These are phyloP conservation scores for Kodamaea sp. DNA, from an alignment of 1,139 yeast species.

Conservation along the genomic window DNA sequence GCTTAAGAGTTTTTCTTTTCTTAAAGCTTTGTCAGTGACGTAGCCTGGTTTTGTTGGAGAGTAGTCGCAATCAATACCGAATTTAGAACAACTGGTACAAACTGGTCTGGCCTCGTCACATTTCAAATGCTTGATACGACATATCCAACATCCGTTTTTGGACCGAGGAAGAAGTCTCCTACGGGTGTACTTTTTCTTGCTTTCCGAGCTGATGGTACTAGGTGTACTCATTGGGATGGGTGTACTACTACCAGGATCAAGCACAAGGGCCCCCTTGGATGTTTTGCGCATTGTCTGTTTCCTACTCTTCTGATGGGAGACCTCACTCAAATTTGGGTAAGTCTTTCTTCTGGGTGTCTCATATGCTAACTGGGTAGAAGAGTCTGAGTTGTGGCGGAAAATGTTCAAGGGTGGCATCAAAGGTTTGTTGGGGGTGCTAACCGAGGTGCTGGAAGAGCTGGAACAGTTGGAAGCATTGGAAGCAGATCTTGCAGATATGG, in stretches of 20 bases:
- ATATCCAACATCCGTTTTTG: conserved; percentile 51
- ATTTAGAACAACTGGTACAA: conserved; percentile 41
- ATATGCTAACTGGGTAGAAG: conserved; percentile 17
- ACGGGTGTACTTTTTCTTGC: conserved; percentile 40
- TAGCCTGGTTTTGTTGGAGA: conserved; percentile 43
- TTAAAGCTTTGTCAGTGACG: conserved; percentile 39
- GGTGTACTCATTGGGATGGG: conserved; percentile 1
- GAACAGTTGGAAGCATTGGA: conserved; percentile 17
- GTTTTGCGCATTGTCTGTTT: conserved; percentile 9
- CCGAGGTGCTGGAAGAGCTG: conserved; percentile 10
- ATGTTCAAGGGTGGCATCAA: conserved; percentile 26
- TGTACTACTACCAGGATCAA: conserved; percentile 4
- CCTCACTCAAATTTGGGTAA: conserved; percentile 18
- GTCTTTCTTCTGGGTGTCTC: conserved; percentile 23
- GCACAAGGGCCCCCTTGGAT: conserved; percentile 8
- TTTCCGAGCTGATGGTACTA: conserved; percentile 6
- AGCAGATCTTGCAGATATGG: conserved; percentile 14
- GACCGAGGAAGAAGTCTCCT: conserved; percentile 46
- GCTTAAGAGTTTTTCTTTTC: conserved; percentile 36
- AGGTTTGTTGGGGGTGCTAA: conserved; percentile 13
- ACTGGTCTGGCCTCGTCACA: conserved; percentile 46
- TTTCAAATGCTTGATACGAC: conserved; percentile 51
- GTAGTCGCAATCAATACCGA: conserved; percentile 49
- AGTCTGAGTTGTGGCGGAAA: conserved; percentile 31
- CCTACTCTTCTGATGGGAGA: conserved; percentile 16